phyloP scores from a whole-genome alignment of 257 asterid species.

The Solanum bukasovii region DNA sequence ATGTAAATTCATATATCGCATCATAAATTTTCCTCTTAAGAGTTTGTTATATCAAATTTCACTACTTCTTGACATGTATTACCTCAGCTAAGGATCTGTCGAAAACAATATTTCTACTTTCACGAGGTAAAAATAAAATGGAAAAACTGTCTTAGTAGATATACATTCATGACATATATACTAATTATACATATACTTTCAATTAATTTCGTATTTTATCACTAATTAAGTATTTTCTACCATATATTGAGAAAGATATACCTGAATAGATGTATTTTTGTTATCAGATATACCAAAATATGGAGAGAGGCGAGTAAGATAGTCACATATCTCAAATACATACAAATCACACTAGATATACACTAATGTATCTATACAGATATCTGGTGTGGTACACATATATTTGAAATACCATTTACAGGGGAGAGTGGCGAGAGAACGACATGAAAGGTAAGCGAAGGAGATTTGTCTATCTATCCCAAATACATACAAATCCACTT shows the following conservation, averaged over 20 bases:
- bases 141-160: background rate
- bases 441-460: background rate
- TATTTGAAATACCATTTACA: background rate
- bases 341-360: background rate
- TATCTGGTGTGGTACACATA: background rate
- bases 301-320: background rate
- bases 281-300: background rate
- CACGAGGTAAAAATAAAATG: background rate
- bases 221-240: too few relatives aligned
- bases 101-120: fast-evolving
- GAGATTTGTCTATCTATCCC: background rate
- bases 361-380: background rate
- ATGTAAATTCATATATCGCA: background rate
- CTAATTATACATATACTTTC: too few relatives aligned
- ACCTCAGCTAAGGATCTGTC: fast-evolving
- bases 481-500: background rate
- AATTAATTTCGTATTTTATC: too few relatives aligned
- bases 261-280: too few relatives aligned
- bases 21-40: background rate
- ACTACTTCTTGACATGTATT: background rate
- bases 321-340: background rate
- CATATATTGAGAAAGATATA: too few relatives aligned
- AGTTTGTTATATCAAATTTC: background rate
- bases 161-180: background rate
- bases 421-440: fast-evolving